Percentiles rank a stretch among this genome's conserved stretches.
Conservation (phyloP, 768 basidiomycete species). For the Pulveroboletus frians region DNA sequence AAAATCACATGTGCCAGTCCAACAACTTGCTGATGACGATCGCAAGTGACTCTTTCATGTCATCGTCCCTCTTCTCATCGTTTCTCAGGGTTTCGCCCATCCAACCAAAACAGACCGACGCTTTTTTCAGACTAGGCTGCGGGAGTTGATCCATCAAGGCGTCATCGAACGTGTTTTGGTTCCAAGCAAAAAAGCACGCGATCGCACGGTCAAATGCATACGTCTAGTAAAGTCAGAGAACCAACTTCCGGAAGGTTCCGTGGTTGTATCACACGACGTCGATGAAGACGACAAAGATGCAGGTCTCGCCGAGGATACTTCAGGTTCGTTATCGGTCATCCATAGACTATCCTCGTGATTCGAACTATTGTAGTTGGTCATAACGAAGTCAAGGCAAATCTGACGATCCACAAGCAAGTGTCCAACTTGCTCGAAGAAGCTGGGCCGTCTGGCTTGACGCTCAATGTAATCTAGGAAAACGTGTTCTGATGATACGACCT, state of each 20-base stretch:
- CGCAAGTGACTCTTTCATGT: conserved; percentile 39
- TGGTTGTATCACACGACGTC: conserved; percentile 32
- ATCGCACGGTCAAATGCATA: conserved; percentile 55
- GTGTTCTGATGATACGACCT: not conserved
- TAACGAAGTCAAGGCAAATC: conserved; percentile 49
- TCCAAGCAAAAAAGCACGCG: conserved; percentile 49
- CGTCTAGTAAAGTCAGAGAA: conserved; percentile 50
- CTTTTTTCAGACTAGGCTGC: conserved; percentile 71
- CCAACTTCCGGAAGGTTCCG: conserved; percentile 32
- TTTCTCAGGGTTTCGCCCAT: conserved; percentile 62
- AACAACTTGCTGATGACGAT: conserved; percentile 74
- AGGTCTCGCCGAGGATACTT: conserved; percentile 27
- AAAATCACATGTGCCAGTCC: conserved; percentile 65
- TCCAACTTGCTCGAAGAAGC: conserved; percentile 67
- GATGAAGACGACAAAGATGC: conserved; percentile 39
- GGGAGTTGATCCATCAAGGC: conserved; percentile 67
- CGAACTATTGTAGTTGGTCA: conserved; percentile 26
- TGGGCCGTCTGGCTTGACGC: conserved; percentile 63
- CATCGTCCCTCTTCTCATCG: conserved; percentile 1
- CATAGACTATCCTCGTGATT: not conserved
- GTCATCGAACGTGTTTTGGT: conserved; percentile 72
- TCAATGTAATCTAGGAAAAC: conserved; percentile 45
- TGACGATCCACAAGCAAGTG: conserved; percentile 76
- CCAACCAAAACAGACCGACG: conserved; percentile 76
- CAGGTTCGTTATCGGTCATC: conserved; percentile 24